phyloP scores from a whole-genome alignment of 2,329 filamentous ascomycete species.

The Cucurbitaria berberidis region DNA sequence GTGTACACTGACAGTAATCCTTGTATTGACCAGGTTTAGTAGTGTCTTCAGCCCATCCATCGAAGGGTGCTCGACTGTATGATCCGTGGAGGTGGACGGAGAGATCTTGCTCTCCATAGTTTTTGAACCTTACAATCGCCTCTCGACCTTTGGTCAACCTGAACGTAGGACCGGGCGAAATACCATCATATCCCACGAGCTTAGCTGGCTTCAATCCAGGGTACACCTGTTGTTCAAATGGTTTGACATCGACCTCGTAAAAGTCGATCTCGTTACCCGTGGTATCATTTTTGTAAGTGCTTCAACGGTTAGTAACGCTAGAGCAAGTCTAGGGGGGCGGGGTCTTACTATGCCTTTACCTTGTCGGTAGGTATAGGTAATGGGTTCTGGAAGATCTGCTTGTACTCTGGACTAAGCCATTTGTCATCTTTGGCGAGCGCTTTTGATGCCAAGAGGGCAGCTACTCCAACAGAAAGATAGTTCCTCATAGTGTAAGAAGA shows the following conservation, averaged over 20 bases:
- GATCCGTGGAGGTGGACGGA: conserved; percentile 64
- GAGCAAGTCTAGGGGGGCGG: background rate
- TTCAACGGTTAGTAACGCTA: background rate
- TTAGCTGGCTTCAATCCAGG: conserved; percentile 50
- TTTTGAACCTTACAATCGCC: conserved; percentile 62
- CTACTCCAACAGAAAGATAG: conserved; percentile 16
- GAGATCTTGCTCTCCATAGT: conserved; percentile 55
- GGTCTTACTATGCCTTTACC: conserved; percentile 37
- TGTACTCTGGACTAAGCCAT: conserved; percentile 45
- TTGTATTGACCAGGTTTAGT: conserved; percentile 61
- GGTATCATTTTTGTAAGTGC: conserved; percentile 35
- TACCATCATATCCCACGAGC: conserved; percentile 62
- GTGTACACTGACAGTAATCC: conserved; percentile 34
- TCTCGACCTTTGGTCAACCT: conserved; percentile 57
- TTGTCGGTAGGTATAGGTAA: conserved; percentile 56
- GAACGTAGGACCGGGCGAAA: conserved; percentile 62
- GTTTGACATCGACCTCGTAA: conserved; percentile 55
- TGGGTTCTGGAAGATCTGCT: conserved; percentile 45
- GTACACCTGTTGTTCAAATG: conserved; percentile 54
- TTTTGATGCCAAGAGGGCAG: conserved; percentile 20
- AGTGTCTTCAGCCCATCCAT: conserved; percentile 63
- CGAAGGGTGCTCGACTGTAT: conserved; percentile 54
- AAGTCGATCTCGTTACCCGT: conserved; percentile 53
- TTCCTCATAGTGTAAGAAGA: conserved; percentile 18
- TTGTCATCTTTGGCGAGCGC: conserved; percentile 26